phyloP scores from a whole-genome alignment of 345 rosid genomes.

The Noccaea bulbosa region DNA sequence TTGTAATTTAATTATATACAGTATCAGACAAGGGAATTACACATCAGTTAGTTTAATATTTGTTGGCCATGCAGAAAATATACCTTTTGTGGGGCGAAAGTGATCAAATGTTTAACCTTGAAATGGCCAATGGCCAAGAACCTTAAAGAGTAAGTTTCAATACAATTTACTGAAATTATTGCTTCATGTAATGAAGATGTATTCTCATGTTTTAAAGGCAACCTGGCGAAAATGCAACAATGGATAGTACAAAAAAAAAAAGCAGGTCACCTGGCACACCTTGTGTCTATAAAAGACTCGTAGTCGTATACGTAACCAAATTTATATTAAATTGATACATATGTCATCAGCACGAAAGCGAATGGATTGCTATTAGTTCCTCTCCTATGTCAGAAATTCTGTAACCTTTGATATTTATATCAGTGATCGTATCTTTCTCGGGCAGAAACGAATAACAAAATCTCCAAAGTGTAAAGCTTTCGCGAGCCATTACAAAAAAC shows the following conservation, averaged over 20 bases:
- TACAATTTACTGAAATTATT: not conserved
- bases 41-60: not conserved
- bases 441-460: too few species aligned
- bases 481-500: too few species aligned
- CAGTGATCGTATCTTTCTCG: not conserved
- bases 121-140: conserved; percentile 70
- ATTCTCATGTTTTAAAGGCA: conserved; percentile 51
- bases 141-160: conserved; percentile 72
- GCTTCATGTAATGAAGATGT: not conserved
- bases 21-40: too few species aligned
- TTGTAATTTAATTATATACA: not conserved
- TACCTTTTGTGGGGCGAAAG: conserved; percentile 87
- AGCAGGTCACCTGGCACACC: conserved; percentile 86
- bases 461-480: too few species aligned
- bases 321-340: not conserved
- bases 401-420: not conserved
- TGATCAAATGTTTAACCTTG: conserved; percentile 64
- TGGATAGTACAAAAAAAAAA: conserved; percentile 56
- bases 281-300: too few species aligned
- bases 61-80: conserved; percentile 57
- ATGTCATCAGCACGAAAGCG: not conserved
- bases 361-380: not conserved
- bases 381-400: conserved; percentile 9
- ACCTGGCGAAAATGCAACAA: conserved; percentile 70
- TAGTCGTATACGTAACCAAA: too few species aligned